Evolutionary conservation across 257 asterid genomes (phyloP).

Genomic region (Phtheirospermum japonicum): DNA sequence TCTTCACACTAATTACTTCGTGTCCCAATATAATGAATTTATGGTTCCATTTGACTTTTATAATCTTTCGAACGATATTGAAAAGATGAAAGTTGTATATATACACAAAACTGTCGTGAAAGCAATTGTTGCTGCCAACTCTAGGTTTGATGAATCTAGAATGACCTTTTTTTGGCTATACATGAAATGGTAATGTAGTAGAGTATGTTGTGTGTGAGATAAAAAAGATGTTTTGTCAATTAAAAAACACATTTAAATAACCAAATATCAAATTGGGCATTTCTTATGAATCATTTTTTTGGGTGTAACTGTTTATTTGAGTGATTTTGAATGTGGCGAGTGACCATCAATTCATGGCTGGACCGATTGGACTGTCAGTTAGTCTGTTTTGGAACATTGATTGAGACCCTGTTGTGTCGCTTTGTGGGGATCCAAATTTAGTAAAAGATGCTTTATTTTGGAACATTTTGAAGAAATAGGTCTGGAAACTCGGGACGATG

Average conservation of each 20-base stretch:
- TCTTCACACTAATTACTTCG: too few relatives aligned
- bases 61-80: not conserved
- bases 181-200: not conserved
- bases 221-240: not conserved
- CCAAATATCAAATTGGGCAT: not conserved
- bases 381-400: not conserved
- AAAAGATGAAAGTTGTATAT: not conserved
- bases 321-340: not conserved
- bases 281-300: too few relatives aligned
- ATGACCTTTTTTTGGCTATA: not conserved
- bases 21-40: too few relatives aligned
- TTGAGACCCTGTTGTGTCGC: too few relatives aligned
- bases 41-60: not conserved
- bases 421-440: not conserved
- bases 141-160: not conserved
- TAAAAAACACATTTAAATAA: not conserved
- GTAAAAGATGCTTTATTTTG: slow-evolving; percentile 1
- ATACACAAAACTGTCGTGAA: not conserved
- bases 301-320: too few relatives aligned
- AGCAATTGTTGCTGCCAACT: not conserved
- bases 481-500: not conserved
- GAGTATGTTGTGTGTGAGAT: not conserved
- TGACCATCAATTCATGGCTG: not conserved
- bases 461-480: not conserved
- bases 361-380: not conserved